A percentile compares a stretch with the other conserved stretches of the same genome.
Conservation (phyloP, 2,329 filamentous ascomycete species). For the Curvularia sp. region DNA sequence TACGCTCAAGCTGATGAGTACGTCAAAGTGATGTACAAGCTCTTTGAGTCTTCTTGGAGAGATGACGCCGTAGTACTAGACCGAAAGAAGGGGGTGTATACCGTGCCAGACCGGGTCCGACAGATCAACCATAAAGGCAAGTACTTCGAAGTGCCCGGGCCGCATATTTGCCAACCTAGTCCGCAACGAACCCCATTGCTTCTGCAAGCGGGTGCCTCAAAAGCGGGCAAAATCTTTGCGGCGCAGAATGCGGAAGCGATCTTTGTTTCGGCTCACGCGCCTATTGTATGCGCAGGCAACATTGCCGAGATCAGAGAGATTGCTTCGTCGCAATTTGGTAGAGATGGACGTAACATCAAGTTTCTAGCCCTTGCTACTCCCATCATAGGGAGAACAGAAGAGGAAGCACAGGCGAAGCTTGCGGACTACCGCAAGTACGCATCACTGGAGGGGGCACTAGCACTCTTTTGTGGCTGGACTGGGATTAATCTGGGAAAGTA, state of each 20-base stretch:
- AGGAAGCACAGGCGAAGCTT: constrained; percentile 71
- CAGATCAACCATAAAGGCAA: constrained; percentile 72
- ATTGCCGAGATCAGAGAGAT: constrained; percentile 68
- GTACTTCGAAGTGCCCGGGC: constrained; percentile 69
- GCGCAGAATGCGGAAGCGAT: constrained; percentile 75
- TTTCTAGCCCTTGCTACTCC: constrained; percentile 71
- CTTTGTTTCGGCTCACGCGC: constrained; percentile 71
- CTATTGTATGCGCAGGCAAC: constrained; percentile 66
- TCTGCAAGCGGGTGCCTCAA: constrained; percentile 73
- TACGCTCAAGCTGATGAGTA: constrained; percentile 75
- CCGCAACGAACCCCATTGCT: constrained; percentile 74
- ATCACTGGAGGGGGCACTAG: constrained; percentile 70
- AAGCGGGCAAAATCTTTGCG: constrained; percentile 70
- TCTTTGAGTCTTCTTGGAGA: constrained; percentile 72
- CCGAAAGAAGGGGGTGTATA: constrained; percentile 66
- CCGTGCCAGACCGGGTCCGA: constrained; percentile 64
- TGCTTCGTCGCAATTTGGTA: constrained; percentile 61
- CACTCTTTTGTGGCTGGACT: constrained; percentile 78
- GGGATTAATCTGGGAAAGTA: constrained; percentile 69
- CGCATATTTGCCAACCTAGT: constrained; percentile 70
- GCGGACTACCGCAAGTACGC: constrained; percentile 68
- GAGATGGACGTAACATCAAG: constrained; percentile 69
- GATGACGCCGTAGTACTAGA: constrained; percentile 70
- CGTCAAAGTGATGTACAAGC: constrained; percentile 72
- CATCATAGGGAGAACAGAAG: constrained; percentile 69